Evolutionary conservation across 2,329 filamentous ascomycete genomes (phyloP), one percentile per base, ranked within the genome.

Genomic region (Talaromyces piceae): DNA sequence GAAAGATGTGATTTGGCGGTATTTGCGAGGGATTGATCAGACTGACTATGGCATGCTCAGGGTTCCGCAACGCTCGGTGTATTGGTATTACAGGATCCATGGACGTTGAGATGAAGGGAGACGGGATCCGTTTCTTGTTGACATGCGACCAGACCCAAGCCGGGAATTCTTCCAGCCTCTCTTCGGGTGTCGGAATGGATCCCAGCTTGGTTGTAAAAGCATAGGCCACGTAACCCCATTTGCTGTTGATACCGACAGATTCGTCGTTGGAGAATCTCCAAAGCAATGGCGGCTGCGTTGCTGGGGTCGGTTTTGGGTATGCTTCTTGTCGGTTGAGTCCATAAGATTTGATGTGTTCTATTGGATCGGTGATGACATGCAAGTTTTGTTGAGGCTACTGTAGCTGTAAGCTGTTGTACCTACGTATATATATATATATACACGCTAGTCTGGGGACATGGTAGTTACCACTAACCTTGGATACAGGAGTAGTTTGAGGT

Each of bases 51-150:
- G 67, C 64, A 0, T 57, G 58, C 12, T 63, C 56, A 16, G 56
- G 33, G 0, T 54, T 44, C 4, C 56, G 50, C 3, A 69, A n/a
- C 0, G 61, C 65, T 31, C 67, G 57, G 37, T 71, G 67, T 0
- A 71, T 39, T 0, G 67, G 63, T 0, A 63, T 45, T 0, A 71
- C 48, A 1, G 61, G 59, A 0, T 59, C 57, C 0, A 39, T 46
- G 4, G 56, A 66, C 0, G 63, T 61, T 0, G 69, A 71, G 4
- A 72, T 68, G 9, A 71, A 69, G 0, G 69, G 67, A 0, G 64
- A 63, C 0, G 50, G 43, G 1, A 58, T 30, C 0, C 56, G 30
- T 2, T 55, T 20, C 16, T 55, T 61, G 0, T 54, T 57, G 0
- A 67, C 58, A 52, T 71, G 68, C 0, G 47, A 57, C 1, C 46